Conservation (phyloP, 2,329 filamentous ascomycete genomes). For the Lecanicillium sp. region DNA sequence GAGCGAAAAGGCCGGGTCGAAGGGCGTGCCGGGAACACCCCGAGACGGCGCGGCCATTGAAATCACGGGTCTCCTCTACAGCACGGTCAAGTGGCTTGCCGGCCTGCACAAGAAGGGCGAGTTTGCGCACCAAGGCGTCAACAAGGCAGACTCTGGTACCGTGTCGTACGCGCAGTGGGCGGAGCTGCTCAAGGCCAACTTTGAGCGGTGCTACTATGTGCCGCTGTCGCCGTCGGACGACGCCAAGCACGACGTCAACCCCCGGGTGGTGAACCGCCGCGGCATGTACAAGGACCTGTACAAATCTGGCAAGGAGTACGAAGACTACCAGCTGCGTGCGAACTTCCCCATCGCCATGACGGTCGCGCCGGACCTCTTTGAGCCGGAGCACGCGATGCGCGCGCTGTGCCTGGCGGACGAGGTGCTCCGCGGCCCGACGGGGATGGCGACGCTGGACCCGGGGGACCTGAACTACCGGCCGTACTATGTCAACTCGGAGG, state of each 20-base stretch:
- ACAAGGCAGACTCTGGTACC: slow-evolving; percentile 49
- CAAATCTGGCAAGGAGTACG: slow-evolving; percentile 87
- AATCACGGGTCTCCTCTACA: slow-evolving; percentile 91
- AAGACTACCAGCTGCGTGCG: slow-evolving; percentile 91
- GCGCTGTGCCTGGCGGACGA: slow-evolving; percentile 77
- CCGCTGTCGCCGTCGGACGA: slow-evolving; percentile 67
- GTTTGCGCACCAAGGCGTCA: slow-evolving; percentile 70
- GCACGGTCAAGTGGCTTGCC: slow-evolving; percentile 74
- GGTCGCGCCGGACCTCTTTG: slow-evolving; percentile 83
- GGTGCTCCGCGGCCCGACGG: slow-evolving; percentile 75
- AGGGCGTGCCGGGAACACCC: slow-evolving; percentile 92
- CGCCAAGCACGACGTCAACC: slow-evolving; percentile 70
- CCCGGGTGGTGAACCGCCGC: slow-evolving; percentile 74
- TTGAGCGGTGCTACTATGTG: slow-evolving; percentile 89
- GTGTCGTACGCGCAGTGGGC: slow-evolving; percentile 79
- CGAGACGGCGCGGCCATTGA: slow-evolving; percentile 93
- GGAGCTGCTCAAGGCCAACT: slow-evolving; percentile 70
- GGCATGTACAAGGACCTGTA: slow-evolving; percentile 99
- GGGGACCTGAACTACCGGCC: slow-evolving; percentile 88
- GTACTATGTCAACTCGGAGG: slow-evolving; percentile 92
- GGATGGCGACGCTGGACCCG: slow-evolving; percentile 94
- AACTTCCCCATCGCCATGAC: slow-evolving; percentile 97
- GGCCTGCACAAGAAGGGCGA: slow-evolving; percentile 60
- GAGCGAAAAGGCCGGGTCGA: slow-evolving; percentile 80
- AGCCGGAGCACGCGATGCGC: slow-evolving; percentile 67